Percentiles rank a stretch among this genome's conserved stretches.
phyloP scores from a whole-genome alignment of 2,329 filamentous ascomycete species.

The Colletotrichum falcatum region DNA sequence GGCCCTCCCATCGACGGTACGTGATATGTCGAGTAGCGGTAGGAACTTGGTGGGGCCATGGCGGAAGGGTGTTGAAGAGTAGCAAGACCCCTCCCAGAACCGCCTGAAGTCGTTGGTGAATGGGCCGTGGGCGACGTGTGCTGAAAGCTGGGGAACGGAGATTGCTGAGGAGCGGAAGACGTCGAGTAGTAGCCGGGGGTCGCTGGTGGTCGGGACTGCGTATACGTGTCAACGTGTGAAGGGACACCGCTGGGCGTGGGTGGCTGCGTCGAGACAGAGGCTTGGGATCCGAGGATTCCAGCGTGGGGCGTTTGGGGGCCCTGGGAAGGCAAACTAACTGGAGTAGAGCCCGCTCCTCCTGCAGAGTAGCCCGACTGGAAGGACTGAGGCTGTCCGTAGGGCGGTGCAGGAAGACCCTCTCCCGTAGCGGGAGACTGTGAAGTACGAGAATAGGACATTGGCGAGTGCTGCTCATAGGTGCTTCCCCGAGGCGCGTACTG shows the following conservation, averaged over 20 bases:
- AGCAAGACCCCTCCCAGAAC: slow-evolving; percentile 55
- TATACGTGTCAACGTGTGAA: slow-evolving; percentile 69
- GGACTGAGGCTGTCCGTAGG: slow-evolving; percentile 74
- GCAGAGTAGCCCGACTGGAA: slow-evolving; percentile 69
- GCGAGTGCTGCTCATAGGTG: slow-evolving; percentile 63
- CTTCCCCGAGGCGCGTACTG: slow-evolving; percentile 29
- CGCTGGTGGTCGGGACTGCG: slow-evolving; percentile 62
- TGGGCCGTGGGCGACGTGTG: slow-evolving; percentile 64
- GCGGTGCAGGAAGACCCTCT: slow-evolving; percentile 73
- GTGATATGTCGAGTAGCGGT: slow-evolving; percentile 14
- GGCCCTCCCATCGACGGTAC: slow-evolving; percentile 65
- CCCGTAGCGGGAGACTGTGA: slow-evolving; percentile 63
- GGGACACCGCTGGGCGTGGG: slow-evolving; percentile 63
- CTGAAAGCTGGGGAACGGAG: slow-evolving; percentile 54
- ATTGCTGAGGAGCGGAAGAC: slow-evolving; percentile 60
- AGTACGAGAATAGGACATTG: slow-evolving; percentile 55
- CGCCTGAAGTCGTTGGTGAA: slow-evolving; percentile 52
- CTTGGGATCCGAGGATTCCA: slow-evolving; percentile 63
- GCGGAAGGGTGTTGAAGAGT: slow-evolving; percentile 44
- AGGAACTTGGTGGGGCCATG: slow-evolving; percentile 62
- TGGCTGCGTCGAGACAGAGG: slow-evolving; percentile 55
- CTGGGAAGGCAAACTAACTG: slow-evolving; percentile 51
- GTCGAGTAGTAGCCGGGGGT: slow-evolving; percentile 72
- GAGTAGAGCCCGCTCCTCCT: slow-evolving; percentile 57
- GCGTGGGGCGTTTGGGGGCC: slow-evolving; percentile 45